A percentile compares a stretch with the other conserved stretches of the same genome.
Conservation (phyloP, 1,284 basidiomycete genomes). For the Ustilago crameri region DNA sequence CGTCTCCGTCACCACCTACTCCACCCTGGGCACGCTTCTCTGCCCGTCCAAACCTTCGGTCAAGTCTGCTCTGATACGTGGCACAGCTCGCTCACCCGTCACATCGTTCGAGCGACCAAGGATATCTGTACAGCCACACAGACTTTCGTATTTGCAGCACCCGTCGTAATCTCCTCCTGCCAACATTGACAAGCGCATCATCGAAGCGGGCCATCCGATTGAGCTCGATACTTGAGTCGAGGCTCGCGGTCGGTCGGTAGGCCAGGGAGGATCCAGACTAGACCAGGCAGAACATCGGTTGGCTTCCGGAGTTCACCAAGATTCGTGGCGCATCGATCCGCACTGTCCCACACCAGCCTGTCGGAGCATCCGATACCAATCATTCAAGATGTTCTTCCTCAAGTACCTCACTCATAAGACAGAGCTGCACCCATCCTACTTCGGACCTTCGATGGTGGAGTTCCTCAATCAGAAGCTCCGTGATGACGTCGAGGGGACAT, state of each 20-base stretch:
- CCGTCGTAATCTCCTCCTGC: no score
- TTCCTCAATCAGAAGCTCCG: slow-evolving; percentile 93
- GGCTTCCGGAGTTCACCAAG: not conserved
- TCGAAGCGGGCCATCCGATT: no score
- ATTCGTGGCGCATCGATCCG: not conserved
- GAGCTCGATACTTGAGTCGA: no score
- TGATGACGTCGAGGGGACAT: slow-evolving; percentile 96
- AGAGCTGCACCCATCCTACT: slow-evolving; percentile 95
- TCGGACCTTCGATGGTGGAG: slow-evolving; percentile 92
- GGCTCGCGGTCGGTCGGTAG: no score
- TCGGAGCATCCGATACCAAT: not conserved
- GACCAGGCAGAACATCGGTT: no score
- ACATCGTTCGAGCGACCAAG: no score
- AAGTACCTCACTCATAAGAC: slow-evolving; percentile 96
- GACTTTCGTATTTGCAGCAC: no score
- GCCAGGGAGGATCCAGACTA: not conserved
- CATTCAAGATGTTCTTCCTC: slow-evolving; percentile 58
- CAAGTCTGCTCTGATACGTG: no score
- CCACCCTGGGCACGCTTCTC: not conserved
- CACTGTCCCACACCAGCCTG: not conserved
- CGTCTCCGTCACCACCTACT: not conserved
- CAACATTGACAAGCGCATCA: no score
- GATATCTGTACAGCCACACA: no score
- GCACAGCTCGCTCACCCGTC: no score
- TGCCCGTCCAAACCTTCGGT: no score